Percentiles rank a stretch among this genome's conserved stretches.
Evolutionary conservation across 805 yeast species (phyloP).

Genomic region (Starmera dryadoides): DNA sequence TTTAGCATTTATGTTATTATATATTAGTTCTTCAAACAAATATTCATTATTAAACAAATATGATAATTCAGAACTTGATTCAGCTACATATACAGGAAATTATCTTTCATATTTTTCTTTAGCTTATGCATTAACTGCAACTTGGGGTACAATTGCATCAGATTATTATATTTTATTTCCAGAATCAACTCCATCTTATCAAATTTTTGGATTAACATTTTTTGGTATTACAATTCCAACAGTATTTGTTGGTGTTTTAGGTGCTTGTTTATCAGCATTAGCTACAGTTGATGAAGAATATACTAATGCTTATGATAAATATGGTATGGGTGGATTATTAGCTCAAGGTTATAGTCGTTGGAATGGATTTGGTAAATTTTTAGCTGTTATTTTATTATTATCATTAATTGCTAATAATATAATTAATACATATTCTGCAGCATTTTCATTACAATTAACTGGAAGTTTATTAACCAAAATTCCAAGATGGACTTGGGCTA

Average conservation of each 20-base stretch:
- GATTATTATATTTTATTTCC: conserved; percentile 83
- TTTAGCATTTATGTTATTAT: conserved; percentile 58
- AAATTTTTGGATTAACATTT: conserved; percentile 55
- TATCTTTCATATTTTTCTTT: conserved; percentile 68
- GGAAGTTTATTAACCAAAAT: conserved; percentile 46
- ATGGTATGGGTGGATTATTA: conserved; percentile 74
- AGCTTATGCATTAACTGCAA: conserved; percentile 70
- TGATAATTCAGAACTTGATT: conserved; percentile 24
- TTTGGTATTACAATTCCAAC: conserved; percentile 67
- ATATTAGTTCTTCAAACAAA: conserved; percentile 48
- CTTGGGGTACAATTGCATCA: conserved; percentile 85
- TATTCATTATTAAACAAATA: conserved; percentile 26
- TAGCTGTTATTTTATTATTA: conserved; percentile 59
- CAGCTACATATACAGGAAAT: conserved; percentile 50
- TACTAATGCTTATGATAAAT: conserved; percentile 43
- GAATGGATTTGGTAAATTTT: conserved; percentile 72
- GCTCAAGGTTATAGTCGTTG: conserved; percentile 60
- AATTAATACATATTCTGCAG: conserved; percentile 75
- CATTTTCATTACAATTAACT: conserved; percentile 66
- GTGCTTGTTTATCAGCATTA: conserved; percentile 60
- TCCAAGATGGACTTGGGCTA: conserved; percentile 76
- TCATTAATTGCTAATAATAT: conserved; percentile 79
- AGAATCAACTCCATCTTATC: conserved; percentile 50
- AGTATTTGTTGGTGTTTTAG: conserved; percentile 67
- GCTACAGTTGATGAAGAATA: conserved; percentile 53